phyloP scores from a whole-genome alignment of 75 land plant species.

The Isoetes taiwanensis region DNA sequence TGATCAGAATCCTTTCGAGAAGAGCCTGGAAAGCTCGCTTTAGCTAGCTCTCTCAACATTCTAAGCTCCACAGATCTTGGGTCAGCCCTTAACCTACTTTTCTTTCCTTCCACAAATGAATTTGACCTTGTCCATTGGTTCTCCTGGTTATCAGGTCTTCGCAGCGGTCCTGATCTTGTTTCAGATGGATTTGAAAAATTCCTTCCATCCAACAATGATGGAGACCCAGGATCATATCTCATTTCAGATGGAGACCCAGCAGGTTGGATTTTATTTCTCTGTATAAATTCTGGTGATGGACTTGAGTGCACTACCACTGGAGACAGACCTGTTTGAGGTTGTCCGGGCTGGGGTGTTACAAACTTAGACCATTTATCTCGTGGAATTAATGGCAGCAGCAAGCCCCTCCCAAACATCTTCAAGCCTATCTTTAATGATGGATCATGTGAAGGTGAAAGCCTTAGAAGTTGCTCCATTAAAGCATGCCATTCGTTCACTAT shows the following conservation, averaged over 20 bases:
- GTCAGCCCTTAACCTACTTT: conserved; percentile 22
- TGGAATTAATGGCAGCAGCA: conserved; percentile 32
- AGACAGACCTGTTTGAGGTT: conserved; percentile 26
- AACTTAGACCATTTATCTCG: conserved; percentile 15
- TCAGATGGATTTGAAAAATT: no score
- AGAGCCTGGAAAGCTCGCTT: conserved; percentile 51
- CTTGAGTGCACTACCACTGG: conserved; percentile 24
- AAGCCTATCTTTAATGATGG: conserved; percentile 34
- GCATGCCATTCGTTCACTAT: conserved; percentile 60
- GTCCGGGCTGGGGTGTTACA: conserved; percentile 11
- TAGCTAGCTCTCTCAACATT: conserved; percentile 59
- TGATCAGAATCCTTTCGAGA: no score
- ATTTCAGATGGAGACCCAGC: no score
- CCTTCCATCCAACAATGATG: no score
- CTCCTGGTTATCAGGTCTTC: background rate
- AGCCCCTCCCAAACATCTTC: conserved; percentile 28
- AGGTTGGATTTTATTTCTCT: no score
- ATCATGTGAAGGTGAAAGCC: conserved; percentile 23
- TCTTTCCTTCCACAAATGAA: conserved; percentile 26
- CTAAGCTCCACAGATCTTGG: conserved; percentile 50
- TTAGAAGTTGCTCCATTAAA: conserved; percentile 33
- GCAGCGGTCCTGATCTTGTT: no score
- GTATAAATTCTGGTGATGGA: no score
- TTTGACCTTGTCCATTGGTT: conserved; percentile 9
- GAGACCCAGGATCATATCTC: conserved; percentile 24